phyloP scores from a whole-genome alignment of 2,329 filamentous ascomycete species.

The Penicillium sclerotiorum region DNA sequence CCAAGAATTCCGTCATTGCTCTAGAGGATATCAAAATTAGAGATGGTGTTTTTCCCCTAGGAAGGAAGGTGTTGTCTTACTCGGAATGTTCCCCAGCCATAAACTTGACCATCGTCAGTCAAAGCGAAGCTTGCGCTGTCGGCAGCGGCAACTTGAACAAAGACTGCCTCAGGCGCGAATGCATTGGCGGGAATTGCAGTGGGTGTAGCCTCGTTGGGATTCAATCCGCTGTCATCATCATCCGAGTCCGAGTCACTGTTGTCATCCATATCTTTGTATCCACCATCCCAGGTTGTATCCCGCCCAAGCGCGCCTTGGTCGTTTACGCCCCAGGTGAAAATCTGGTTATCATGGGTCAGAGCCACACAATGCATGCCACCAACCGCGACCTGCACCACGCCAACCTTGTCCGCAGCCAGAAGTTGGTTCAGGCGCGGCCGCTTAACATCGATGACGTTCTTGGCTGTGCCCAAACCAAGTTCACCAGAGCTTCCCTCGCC shows the following conservation, averaged over 20 bases:
- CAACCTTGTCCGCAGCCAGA: slow-evolving; percentile 59
- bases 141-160: slow-evolving; percentile 60
- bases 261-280: slow-evolving; percentile 56
- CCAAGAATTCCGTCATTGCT: slow-evolving; percentile 67
- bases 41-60: neutral
- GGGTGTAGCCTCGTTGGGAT: slow-evolving; percentile 59
- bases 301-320: slow-evolving; percentile 80
- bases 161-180: slow-evolving; percentile 58
- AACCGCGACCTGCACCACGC: slow-evolving; percentile 73
- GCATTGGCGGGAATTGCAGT: slow-evolving; percentile 50
- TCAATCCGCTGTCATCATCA: slow-evolving; percentile 57
- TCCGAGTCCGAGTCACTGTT: slow-evolving; percentile 50
- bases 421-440: slow-evolving; percentile 70
- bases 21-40: slow-evolving; percentile 33
- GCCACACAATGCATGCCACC: slow-evolving; percentile 82
- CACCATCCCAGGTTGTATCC: slow-evolving; percentile 70
- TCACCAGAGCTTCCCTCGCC: slow-evolving; percentile 81
- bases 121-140: slow-evolving; percentile 64
- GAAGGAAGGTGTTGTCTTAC: slow-evolving; percentile 36
- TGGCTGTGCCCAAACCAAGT: slow-evolving; percentile 72
- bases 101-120: slow-evolving; percentile 62
- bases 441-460: slow-evolving; percentile 70
- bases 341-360: slow-evolving; percentile 76
- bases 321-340: slow-evolving; percentile 86
- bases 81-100: slow-evolving; percentile 66